Evolutionary conservation across 208 protist genomes (phyloP).

Genomic region (Trypanosoma theileri): DNA sequence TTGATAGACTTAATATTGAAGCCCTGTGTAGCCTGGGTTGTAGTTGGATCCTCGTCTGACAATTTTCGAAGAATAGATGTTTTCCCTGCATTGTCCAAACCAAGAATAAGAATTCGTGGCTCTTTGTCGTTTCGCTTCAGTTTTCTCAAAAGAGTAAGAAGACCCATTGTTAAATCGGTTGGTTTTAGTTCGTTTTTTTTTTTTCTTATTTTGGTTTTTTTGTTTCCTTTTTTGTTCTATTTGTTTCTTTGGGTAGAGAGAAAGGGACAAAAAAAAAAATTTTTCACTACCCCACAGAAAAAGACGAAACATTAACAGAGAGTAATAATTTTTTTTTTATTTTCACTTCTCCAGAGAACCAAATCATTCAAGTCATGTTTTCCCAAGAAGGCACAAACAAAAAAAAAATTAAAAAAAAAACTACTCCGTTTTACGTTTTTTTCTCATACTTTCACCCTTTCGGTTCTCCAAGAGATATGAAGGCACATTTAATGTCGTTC

Average conservation of each 20-base stretch:
- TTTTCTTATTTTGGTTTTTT: not conserved
- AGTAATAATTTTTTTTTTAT: not conserved
- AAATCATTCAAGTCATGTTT: not conserved
- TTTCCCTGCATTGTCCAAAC: conserved; percentile 98
- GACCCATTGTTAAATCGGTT: conserved; percentile 84
- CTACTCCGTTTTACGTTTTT: conserved; percentile 20
- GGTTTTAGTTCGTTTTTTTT: conserved; percentile 14
- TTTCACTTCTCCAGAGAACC: not conserved
- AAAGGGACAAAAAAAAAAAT: conserved; percentile 6
- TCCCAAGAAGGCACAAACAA: not conserved
- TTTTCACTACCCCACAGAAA: no score
- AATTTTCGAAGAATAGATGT: conserved; percentile 97
- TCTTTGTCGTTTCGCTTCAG: conserved; percentile 94
- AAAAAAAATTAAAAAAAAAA: not conserved
- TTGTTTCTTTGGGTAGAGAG: not conserved
- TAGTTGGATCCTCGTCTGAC: conserved; percentile 93
- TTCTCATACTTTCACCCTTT: conserved; percentile 10
- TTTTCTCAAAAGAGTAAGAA: conserved; percentile 93
- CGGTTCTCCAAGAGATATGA: conserved; percentile 27
- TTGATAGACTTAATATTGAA: conserved; percentile 98
- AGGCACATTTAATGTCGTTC: conserved; percentile 30
- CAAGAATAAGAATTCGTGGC: conserved; percentile 95
- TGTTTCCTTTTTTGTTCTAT: not conserved
- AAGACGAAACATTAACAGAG: conserved; percentile 11
- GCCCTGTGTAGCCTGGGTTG: conserved; percentile 97